Evolutionary conservation across 306 rosid species (phyloP), one percentile per base, ranked within the genome.

Genomic region (Quillaja saponaria): DNA sequence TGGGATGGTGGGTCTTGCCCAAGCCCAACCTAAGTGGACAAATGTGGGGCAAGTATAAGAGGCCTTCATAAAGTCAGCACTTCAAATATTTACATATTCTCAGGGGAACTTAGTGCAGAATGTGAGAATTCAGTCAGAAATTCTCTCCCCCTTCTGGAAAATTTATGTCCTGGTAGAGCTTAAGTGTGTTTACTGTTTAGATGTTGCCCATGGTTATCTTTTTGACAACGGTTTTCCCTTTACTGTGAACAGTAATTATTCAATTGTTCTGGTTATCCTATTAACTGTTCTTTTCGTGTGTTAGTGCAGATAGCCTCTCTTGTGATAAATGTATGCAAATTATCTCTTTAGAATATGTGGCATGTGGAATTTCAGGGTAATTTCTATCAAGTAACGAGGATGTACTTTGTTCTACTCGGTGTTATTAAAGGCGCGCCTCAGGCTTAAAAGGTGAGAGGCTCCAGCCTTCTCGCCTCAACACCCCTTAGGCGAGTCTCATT

Each of bases 361-460:
- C 41, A 33, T 49, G 14, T 63, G 58, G 64, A 66, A 42, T 73
- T 72, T 66, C 73, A 73, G 73, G 67, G 35, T 48, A 10, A 3
- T 38, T 60, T 49, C 48, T 39, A 7, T 66, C 66, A 44, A 57
- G 67, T 66, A 9, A 9, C 61, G 6, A 69, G 65, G 38, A 13
- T 57, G 37, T 55, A 46, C 16, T 56, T 37, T 67, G 13, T 51
- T n/a, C n/a, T n/a, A n/a, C n/a, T n/a, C n/a, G n/a, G n/a, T n/a
- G n/a, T n/a, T n/a, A n/a, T n/a, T n/a, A n/a, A n/a, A n/a, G n/a
- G n/a, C n/a, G n/a, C n/a, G n/a, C n/a, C n/a, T n/a, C n/a, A n/a
- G n/a, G n/a, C n/a, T n/a, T n/a, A n/a, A n/a, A n/a, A n/a, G n/a
- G n/a, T n/a, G n/a, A n/a, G n/a, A n/a, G n/a, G n/a, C n/a, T n/a